A percentile compares a stretch with the other conserved stretches of the same genome.
Evolutionary conservation across 306 rosid genomes (phyloP).

Genomic region (Gillenia trifoliata): DNA sequence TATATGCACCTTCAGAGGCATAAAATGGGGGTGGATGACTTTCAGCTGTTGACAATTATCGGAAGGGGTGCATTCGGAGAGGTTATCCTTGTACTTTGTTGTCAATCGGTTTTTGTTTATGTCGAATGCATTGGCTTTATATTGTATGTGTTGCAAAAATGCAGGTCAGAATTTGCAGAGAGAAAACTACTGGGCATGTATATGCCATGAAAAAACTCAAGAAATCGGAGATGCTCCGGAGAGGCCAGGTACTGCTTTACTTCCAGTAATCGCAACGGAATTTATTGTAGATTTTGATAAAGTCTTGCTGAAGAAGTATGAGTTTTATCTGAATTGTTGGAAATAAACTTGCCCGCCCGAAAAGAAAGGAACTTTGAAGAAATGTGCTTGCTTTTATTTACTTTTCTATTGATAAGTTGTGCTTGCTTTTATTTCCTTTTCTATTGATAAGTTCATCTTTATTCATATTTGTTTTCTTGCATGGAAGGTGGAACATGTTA

Average conservation of each 20-base stretch:
- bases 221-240: constrained; percentile 90
- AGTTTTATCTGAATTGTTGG: neutral
- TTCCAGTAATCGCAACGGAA: neutral
- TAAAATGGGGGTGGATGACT: constrained; percentile 92
- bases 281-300: neutral
- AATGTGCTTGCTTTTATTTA: neutral
- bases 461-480: neutral
- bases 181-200: constrained; percentile 67
- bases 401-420: neutral
- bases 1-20: constrained; percentile 79
- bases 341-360: neutral
- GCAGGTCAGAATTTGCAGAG: constrained; percentile 85
- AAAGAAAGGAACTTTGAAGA: neutral
- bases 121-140: constrained; percentile 2
- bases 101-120: neutral
- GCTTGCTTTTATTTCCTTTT: neutral
- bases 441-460: neutral
- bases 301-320: constrained; percentile 1
- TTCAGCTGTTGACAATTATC: constrained; percentile 72
- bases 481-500: constrained; percentile 87
- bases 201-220: constrained; percentile 93
- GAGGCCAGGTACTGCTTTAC: constrained; percentile 57
- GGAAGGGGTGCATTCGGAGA: constrained; percentile 96
- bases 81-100: constrained; percentile 26
- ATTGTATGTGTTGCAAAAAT: constrained; percentile 4